phyloP scores from a whole-genome alignment of 257 asterid genomes.

The Galeopsis tetrahit region DNA sequence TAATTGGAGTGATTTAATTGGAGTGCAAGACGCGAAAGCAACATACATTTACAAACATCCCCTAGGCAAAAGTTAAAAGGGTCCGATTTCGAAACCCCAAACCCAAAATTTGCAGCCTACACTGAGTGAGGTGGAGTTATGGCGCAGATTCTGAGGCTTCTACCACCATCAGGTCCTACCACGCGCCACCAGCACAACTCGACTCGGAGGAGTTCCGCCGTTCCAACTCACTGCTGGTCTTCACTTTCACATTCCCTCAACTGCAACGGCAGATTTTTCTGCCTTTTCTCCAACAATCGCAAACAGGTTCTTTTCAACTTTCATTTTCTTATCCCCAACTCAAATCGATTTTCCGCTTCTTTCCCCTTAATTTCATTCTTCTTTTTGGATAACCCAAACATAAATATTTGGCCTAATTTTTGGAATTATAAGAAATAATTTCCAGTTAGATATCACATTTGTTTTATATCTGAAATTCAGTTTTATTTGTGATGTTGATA shows the following conservation, averaged over 20 bases:
- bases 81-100: background rate
- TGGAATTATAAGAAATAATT: background rate
- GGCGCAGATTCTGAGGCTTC: slow-evolving; percentile 64
- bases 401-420: background rate
- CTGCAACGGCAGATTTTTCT: slow-evolving; percentile 58
- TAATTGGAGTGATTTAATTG: no score
- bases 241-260: slow-evolving; percentile 46
- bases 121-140: slow-evolving; percentile 32
- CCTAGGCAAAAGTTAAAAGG: no score
- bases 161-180: slow-evolving; percentile 33
- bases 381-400: slow-evolving; percentile 6
- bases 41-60: no score
- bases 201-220: slow-evolving; percentile 29
- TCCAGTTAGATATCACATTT: background rate
- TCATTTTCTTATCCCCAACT: background rate
- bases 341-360: background rate
- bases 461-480: slow-evolving; percentile 13
- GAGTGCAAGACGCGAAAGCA: no score
- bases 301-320: slow-evolving; percentile 56
- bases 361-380: slow-evolving; percentile 2
- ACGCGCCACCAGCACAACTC: slow-evolving; percentile 37
- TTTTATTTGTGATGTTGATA: background rate
- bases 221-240: slow-evolving; percentile 44
- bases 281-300: slow-evolving; percentile 77
- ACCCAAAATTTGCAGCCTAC: background rate